Conservation (phyloP, 768 basidiomycete genomes). For the Exsudoporus frostii region DNA sequence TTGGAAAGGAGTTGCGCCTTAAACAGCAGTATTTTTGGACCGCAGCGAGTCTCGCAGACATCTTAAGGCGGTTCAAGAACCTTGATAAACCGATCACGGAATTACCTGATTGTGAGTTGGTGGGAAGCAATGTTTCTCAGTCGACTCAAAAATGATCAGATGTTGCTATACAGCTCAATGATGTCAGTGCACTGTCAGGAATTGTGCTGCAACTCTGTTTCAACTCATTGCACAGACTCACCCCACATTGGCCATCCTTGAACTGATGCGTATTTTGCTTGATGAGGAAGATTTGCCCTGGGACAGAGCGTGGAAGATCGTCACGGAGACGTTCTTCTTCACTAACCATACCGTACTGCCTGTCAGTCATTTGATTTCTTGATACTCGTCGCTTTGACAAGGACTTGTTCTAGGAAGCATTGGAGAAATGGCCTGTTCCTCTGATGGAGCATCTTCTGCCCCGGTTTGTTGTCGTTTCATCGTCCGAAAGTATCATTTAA, state of each 20-base stretch:
- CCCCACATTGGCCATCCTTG: slow-evolving; percentile 91
- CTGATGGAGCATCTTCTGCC: slow-evolving; percentile 84
- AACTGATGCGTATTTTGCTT: slow-evolving; percentile 86
- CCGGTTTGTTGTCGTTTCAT: slow-evolving; percentile 39
- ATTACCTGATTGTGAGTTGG: slow-evolving; percentile 71
- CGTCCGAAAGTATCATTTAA: not conserved
- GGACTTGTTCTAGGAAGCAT: slow-evolving; percentile 53
- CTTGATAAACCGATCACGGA: slow-evolving; percentile 73
- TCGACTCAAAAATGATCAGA: slow-evolving; percentile 38
- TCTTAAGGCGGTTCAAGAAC: slow-evolving; percentile 91
- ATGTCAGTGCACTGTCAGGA: slow-evolving; percentile 44
- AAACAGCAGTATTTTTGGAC: slow-evolving; percentile 99
- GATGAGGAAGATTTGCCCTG: slow-evolving; percentile 91
- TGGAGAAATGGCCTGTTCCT: slow-evolving; percentile 92
- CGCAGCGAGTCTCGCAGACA: slow-evolving; percentile 82
- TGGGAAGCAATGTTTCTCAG: not conserved
- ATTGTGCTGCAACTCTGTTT: not conserved
- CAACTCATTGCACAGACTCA: slow-evolving; percentile 61
- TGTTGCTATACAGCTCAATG: slow-evolving; percentile 94
- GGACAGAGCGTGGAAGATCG: slow-evolving; percentile 84
- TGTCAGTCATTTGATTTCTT: slow-evolving; percentile 39
- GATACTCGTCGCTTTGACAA: not conserved
- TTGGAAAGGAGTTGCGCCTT: slow-evolving; percentile 83
- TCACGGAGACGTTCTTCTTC: slow-evolving; percentile 90
- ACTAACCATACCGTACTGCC: slow-evolving; percentile 95